Conservation (phyloP, 2,329 filamentous ascomycete species). For the Monosporascus sp. region DNA sequence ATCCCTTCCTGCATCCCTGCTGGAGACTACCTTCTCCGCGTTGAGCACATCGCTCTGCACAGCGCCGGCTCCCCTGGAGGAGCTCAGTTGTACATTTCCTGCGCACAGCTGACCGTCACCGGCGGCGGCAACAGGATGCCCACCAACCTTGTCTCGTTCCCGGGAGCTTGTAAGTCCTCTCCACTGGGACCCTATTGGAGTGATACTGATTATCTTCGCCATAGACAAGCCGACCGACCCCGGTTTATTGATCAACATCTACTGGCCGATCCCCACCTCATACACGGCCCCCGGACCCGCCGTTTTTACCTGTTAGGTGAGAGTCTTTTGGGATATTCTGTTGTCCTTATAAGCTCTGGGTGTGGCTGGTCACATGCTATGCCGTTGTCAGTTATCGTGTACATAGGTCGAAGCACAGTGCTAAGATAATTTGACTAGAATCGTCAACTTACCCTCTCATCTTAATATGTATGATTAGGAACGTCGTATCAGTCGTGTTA, state of each 20-base stretch:
- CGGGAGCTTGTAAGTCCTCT: constrained; percentile 28
- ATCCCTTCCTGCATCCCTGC: constrained; percentile 39
- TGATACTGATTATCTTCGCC: background rate
- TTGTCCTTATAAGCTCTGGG: too few species aligned
- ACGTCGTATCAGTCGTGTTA: too few species aligned
- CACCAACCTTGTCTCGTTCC: constrained; percentile 33
- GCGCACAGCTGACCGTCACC: constrained; percentile 33
- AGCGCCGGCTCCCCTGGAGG: constrained; percentile 33
- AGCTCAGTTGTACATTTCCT: constrained; percentile 41
- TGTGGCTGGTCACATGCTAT: too few species aligned
- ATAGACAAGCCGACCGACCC: constrained; percentile 32
- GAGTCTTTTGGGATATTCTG: too few species aligned
- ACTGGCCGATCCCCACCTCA: constrained; percentile 34
- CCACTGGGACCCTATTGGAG: too few species aligned
- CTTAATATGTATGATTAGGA: too few species aligned
- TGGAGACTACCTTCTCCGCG: constrained; percentile 45
- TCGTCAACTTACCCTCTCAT: too few species aligned
- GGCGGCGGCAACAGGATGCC: constrained; percentile 37
- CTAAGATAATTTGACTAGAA: too few species aligned
- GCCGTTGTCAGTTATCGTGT: too few species aligned
- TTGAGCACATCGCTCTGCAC: constrained; percentile 45
- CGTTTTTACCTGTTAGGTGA: constrained; percentile 23
- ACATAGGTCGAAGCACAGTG: too few species aligned
- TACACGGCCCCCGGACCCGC: constrained; percentile 28
- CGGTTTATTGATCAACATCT: constrained; percentile 39